Conservation (phyloP, 257 asterid genomes). For the Fraxinus excelsior region DNA sequence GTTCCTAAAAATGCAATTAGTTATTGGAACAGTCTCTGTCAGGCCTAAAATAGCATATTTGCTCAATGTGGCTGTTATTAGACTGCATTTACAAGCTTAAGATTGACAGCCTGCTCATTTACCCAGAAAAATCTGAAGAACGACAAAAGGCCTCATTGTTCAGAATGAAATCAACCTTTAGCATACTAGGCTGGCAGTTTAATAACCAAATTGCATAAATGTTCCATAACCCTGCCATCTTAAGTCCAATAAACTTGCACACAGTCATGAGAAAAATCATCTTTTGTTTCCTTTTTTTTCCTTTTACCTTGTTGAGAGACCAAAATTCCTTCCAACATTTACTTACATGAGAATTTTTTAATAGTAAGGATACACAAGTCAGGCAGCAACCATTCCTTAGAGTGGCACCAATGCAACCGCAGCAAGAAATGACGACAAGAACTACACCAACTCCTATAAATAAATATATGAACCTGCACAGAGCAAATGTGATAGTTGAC, state of each 20-base stretch:
- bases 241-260: neutral
- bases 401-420: slow-evolving; percentile 85
- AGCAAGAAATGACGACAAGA: slow-evolving; percentile 72
- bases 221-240: neutral
- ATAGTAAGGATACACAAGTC: slow-evolving; percentile 78
- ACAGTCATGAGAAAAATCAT: neutral
- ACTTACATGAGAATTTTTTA: neutral
- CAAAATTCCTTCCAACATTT: neutral
- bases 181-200: neutral
- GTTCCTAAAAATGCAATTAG: neutral
- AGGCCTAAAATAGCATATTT: neutral
- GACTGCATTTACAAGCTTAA: neutral
- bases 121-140: neutral
- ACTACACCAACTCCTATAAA: slow-evolving; percentile 76
- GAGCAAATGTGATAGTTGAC: slow-evolving; percentile 21
- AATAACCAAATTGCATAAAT: neutral
- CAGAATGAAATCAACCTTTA: neutral
- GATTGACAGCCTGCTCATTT: neutral
- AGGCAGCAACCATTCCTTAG: slow-evolving; percentile 89
- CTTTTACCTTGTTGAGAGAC: too few relatives aligned
- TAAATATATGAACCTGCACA: slow-evolving; percentile 89
- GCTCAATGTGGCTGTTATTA: neutral
- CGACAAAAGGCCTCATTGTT: neutral
- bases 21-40: neutral
- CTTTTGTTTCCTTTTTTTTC: too few relatives aligned